Evolutionary conservation across 1,284 basidiomycete genomes (phyloP).

Genomic region (Ustilago shanxiensis): DNA sequence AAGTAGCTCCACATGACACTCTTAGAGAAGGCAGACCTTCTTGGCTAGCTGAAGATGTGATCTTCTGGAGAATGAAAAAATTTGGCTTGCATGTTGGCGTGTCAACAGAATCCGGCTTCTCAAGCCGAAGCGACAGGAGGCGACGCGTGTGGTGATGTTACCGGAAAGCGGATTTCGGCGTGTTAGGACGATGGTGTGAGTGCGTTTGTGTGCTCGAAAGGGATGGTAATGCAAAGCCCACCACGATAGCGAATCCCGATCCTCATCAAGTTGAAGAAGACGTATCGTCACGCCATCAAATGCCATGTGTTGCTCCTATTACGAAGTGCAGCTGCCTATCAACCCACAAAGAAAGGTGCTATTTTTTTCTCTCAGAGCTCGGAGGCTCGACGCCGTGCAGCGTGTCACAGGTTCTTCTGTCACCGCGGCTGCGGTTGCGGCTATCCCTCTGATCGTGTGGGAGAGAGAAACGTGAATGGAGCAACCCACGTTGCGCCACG

Average conservation of each 20-base stretch:
- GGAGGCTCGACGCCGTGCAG: background rate
- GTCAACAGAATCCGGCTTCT: conserved; percentile 5
- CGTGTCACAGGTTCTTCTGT: background rate
- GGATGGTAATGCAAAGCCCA: background rate
- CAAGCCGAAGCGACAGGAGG: conserved; percentile 7
- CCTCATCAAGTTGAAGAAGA: background rate
- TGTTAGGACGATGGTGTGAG: no score
- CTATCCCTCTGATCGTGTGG: background rate
- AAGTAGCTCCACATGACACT: background rate
- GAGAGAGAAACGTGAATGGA: background rate
- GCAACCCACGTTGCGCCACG: conserved; percentile 3
- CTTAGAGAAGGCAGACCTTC: background rate
- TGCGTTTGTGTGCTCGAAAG: no score
- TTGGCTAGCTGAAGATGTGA: background rate
- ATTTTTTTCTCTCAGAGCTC: no score
- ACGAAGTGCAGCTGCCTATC: no score
- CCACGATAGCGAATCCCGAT: background rate
- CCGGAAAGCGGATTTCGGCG: background rate
- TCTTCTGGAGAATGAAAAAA: background rate
- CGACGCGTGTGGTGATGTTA: conserved; percentile 9
- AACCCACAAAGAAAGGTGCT: no score
- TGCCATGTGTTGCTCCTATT: background rate
- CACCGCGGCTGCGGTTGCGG: background rate
- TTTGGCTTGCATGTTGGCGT: conserved; percentile 4
- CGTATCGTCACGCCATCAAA: background rate